Evolutionary conservation across 495 filamentous ascomycete genomes (phyloP), one percentile per base, ranked within the genome.

Genomic region (Polyplosphaeria fusca): DNA sequence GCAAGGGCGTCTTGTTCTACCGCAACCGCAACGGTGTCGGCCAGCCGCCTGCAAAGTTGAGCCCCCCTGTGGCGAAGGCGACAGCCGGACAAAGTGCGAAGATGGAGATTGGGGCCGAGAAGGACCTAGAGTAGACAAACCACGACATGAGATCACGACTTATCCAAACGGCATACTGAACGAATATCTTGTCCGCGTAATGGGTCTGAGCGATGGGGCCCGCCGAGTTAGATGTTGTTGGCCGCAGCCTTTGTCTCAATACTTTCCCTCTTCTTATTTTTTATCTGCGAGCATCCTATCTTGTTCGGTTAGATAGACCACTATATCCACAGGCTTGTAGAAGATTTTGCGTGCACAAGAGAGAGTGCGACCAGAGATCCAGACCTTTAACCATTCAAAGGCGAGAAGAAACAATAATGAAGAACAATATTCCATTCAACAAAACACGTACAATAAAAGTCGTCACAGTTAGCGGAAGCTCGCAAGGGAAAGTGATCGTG

Each of bases 1-100:
- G 73, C 55, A 80, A 82, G 75, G 80, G 82, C 41, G 79, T 89
- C 73, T 59, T 76, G 42, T 89, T 89, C 76, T 89, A 83, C 79
- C 74, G 86, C 51, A 89, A 89, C 78, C 76, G 79, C 58, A 97
- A 95, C 46, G 69, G 71, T 1, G 55, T 67, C 27, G 71, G 71
- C 50, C 32, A 65, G 0, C 22, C 64, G 45, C 68, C 71, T 1
- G 27, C 52, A 46, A 68, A 71, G 67, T 26, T 72, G 12, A 22
- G 49, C 22, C 52, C 59, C 18, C 45, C 61, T 16, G 52, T 47
- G 16, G 60, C 35, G 22, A 61, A 63, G 60, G 35, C 47, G 44
- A 56, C 48, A 24, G 61, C 47, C 28, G 47, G 50, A 16, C 52
- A 60, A 46, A 51, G 55, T 40, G 51, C 49, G 39, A 61, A 59